Evolutionary conservation across 2,329 filamentous ascomycete genomes (phyloP), one percentile per base, ranked within the genome.

Genomic region (Aspergillus clavatus): DNA sequence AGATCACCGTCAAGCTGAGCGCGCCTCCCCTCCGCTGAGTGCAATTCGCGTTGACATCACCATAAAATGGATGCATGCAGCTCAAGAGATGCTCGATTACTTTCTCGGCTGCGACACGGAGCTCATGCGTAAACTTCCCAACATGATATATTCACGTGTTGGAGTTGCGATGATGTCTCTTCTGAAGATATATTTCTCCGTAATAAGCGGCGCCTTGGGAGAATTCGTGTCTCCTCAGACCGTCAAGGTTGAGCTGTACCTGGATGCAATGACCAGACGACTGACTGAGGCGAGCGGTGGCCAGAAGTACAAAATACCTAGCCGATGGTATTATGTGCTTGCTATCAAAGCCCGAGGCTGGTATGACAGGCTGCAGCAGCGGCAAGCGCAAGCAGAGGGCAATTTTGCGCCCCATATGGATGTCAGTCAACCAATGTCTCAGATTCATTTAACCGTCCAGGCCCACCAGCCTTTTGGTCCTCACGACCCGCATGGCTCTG

Each of bases 61-160:
- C 3, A 55, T 67, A 33, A 67, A 66, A 53, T 67, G 64, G 64
- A 58, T 67, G 62, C 60, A 63, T 35, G 59, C 63, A 16, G 59
- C 63, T 8, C 65, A 66, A 6, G 57, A 62, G 40, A 41, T 67
- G 41, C 55, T 67, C 12, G 57, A 67, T 40, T 55, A 58, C 2
- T 57, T 65, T 18, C 48, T 66, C 26, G 52, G 46, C 27, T 67
- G 63, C 45, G 63, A 62, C 44, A 59, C 56, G 11, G 60, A 65
- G 11, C 58, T 61, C 7, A 53, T 66, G 54, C 61, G 62, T 24
- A 59, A 60, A 44, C 47, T 67, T 31, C 62, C 65, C 8, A 67
- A 64, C 36, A 40, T 66, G 10, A 58, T 58, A 24, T 67, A 66
- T 40, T 64, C 59, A 1, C 61, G 62, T 11, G 57, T 65, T 29